Evolutionary conservation across 768 basidiomycete species (phyloP).

Genomic region (Lentinula lateritia): DNA sequence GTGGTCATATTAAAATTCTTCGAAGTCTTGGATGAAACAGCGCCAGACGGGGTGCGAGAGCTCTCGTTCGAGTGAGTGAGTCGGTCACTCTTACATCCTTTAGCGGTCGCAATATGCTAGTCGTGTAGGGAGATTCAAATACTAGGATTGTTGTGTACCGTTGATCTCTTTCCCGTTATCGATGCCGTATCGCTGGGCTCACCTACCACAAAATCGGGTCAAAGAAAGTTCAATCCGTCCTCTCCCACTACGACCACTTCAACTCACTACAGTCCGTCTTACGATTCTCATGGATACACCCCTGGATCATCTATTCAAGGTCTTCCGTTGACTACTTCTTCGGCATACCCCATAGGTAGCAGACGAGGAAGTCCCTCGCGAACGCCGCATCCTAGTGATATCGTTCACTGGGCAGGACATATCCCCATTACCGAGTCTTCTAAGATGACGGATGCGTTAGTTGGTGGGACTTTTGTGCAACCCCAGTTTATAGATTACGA

Average conservation of each 20-base stretch:
- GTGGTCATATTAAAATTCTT: slow-evolving; percentile 51
- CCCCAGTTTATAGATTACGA: slow-evolving; percentile 49
- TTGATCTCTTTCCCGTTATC: slow-evolving; percentile 68
- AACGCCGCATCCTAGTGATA: slow-evolving; percentile 17
- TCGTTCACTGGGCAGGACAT: slow-evolving; percentile 36
- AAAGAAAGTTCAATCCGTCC: slow-evolving; percentile 7
- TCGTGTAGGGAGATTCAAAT: slow-evolving; percentile 48
- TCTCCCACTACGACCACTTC: background rate
- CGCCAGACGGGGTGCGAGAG: slow-evolving; percentile 22
- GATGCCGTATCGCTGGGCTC: slow-evolving; percentile 11
- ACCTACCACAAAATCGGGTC: slow-evolving; percentile 17
- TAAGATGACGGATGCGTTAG: slow-evolving; percentile 47
- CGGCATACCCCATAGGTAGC: background rate
- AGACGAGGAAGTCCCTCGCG: background rate
- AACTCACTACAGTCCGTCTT: background rate
- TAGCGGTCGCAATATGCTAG: slow-evolving; percentile 8
- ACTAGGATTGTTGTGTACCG: slow-evolving; percentile 70
- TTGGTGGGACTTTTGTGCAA: slow-evolving; percentile 58
- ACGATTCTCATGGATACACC: slow-evolving; percentile 2
- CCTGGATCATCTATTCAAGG: slow-evolving; percentile 12
- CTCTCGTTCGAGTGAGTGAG: slow-evolving; percentile 37
- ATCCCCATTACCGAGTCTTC: slow-evolving; percentile 41
- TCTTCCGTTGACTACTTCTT: slow-evolving; percentile 8
- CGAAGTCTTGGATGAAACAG: slow-evolving; percentile 38
- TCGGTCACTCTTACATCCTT: background rate